Base-by-base conservation (phyloP, 805 yeast genomes). In the Wickerhamiella kurtzmanii region DNA sequence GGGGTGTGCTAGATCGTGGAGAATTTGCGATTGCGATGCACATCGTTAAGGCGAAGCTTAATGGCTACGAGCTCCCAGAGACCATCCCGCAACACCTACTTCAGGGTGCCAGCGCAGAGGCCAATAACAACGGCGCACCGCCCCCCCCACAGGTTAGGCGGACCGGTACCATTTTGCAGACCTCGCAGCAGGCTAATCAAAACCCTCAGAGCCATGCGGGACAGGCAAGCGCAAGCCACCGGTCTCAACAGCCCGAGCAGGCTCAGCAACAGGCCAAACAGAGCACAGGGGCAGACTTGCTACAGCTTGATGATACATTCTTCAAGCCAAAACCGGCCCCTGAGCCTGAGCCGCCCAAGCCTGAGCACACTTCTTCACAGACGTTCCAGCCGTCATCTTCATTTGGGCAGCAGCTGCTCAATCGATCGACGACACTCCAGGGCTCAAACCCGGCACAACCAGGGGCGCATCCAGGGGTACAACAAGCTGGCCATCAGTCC, bases 11-110 rank as follows among this genome's bases (percentile, higher is more conserved):
- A 59, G 73, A 84, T 43, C 77, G 74, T 57, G 71, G 76, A 53
- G 98, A 92, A 62, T 92, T 92, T 63, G 79, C 94, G 2, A 80
- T 92, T 59, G 96, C 97, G 16, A 81, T 92, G 85, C 89, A 80
- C 60, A 73, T 92, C 54, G 92, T 92, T 6, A 94, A 87, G 64
- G 83, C 81, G 64, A 81, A 76, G 57, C 70, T 88, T 49, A 73
- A 82, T 2, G 97, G 97, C 17, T 70, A 69, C 35, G 78, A 75
- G 22, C 70, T 92, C 53, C 97, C 98, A 2, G 76, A 76, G 48
- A 77, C 22, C 3, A 41, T 49, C 45, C 55, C 44, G 41, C 45
- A 49, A 2, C 51, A 52, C 44, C 44, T 47, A 5, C 44, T 48
- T 13, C 47, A 48, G 19, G 35, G 37, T 20, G 47, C 47, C 25